Evolutionary conservation across 805 yeast genomes (phyloP).

Genomic region (Schizosaccharomyces japonicus): DNA sequence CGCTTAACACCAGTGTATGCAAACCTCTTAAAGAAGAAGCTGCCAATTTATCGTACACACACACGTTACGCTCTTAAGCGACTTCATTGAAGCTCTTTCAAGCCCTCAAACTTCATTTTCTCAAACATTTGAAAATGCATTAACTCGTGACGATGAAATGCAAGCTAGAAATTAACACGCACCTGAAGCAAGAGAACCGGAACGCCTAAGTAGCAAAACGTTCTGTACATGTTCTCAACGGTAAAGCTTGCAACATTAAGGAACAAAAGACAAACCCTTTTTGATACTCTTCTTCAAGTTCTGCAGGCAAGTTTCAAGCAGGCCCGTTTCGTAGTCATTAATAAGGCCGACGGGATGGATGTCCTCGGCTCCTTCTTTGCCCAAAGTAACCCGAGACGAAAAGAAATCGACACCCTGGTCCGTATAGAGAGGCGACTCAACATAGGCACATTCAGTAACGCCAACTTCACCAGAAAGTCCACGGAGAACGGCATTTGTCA

Average conservation of each 20-base stretch:
- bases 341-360: slow-evolving; percentile 46
- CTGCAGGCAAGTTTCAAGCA: slow-evolving; percentile 63
- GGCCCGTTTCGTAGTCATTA: slow-evolving; percentile 57
- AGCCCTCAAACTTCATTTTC: no score
- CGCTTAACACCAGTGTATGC: no score
- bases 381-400: slow-evolving; percentile 83
- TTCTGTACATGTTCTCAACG: background rate
- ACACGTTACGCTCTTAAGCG: no score
- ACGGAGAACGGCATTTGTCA: slow-evolving; percentile 21
- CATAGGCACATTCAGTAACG: slow-evolving; percentile 37
- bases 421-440: slow-evolving; percentile 55
- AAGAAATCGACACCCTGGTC: slow-evolving; percentile 87
- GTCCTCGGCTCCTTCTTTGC: slow-evolving; percentile 53
- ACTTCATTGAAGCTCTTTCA: no score
- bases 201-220: background rate
- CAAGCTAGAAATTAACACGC: no score
- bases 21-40: no score
- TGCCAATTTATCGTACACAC: no score
- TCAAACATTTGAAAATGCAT: background rate
- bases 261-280: slow-evolving; percentile 76
- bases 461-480: slow-evolving; percentile 16
- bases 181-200: background rate
- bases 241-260: slow-evolving; percentile 17
- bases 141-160: no score
- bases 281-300: slow-evolving; percentile 74